A percentile compares a stretch with the other conserved stretches of the same genome.
These are phyloP conservation scores for Bipolaris gigantea DNA, from an alignment of 2,329 filamentous ascomycete species.

Conservation along the genomic window DNA sequence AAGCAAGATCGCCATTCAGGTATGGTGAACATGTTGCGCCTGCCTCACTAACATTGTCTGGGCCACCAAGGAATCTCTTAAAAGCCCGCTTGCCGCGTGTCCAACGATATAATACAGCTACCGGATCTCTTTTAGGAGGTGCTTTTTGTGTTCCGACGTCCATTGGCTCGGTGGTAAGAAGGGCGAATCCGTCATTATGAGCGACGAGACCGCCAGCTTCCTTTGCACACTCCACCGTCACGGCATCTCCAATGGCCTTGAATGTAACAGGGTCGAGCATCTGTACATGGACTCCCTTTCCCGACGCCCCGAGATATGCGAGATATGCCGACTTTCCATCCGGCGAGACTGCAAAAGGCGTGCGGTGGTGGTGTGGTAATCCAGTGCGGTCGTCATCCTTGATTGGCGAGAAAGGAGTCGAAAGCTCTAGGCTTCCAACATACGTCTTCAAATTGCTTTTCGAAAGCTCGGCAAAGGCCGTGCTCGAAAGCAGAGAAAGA, in stretches of 20 bases:
- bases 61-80: constrained; percentile 63
- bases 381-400: constrained; percentile 64
- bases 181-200: constrained; percentile 65
- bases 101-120: constrained; percentile 63
- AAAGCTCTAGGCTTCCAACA: constrained; percentile 52
- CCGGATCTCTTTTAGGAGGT: constrained; percentile 53
- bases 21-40: constrained; percentile 58
- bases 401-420: constrained; percentile 58
- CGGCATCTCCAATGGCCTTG: constrained; percentile 54
- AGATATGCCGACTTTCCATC: constrained; percentile 62
- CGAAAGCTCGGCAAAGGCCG: constrained; percentile 42
- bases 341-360: constrained; percentile 62
- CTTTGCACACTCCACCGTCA: constrained; percentile 58
- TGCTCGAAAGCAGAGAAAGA: constrained; percentile 40
- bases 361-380: constrained; percentile 63
- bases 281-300: constrained; percentile 61
- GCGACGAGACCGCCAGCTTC: constrained; percentile 63
- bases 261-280: constrained; percentile 59
- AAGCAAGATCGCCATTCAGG: constrained; percentile 65
- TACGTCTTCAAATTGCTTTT: constrained; percentile 50
- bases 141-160: constrained; percentile 55
- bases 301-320: constrained; percentile 61
- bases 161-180: constrained; percentile 61
- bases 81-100: constrained; percentile 58
- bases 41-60: constrained; percentile 52